Evolutionary conservation across 768 basidiomycete species (phyloP), one percentile per base, ranked within the genome.

Genomic region (Rhizopogon vesiculosus): DNA sequence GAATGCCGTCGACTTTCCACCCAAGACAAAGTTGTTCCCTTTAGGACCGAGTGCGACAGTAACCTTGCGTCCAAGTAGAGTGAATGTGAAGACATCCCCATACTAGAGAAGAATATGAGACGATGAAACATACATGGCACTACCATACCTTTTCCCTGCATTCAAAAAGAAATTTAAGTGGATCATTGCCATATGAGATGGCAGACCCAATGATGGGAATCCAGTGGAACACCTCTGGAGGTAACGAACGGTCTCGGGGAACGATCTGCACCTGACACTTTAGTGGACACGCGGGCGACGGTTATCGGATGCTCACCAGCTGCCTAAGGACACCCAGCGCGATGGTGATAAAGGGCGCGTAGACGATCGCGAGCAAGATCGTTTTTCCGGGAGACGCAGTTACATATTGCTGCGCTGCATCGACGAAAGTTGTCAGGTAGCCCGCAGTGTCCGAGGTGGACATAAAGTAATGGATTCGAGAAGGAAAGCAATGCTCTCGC

Each of bases 21-120:
- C 96, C 19, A 98, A 82, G 49, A 98, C 76, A 63, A 97, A 89
- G 74, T 98, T 93, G 72, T 90, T 96, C 19, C 97, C 97, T 69
- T 89, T 90, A 19, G 93, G 78, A 38, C 94, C 91, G 22, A 98
- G 80, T 3, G 92, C 86, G 49, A 95, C 94, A 2, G 96, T 98
- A 61, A 98, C 84, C 51, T 83, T 86, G 58, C 93, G 85, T 42
- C 97, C 97, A 53, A 98, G 73, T 7, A 99, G 74, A 43, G 95
- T 77, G 73, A 97, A 98, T 0, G 95, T 95, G 77, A 98, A 99
- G n/a, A 98, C 85, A 59, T 97, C 82, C 56, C 97, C 97, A 65
- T 98, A 87, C 97, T 99, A 56, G 35, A 25, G 22, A 42, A 19
- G 5, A 38, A 56, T 45, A 18, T 18, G 33, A 22, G 25, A 35